Conservation (phyloP, 768 basidiomycete genomes). For the Dictyophora rubrovolvata region DNA sequence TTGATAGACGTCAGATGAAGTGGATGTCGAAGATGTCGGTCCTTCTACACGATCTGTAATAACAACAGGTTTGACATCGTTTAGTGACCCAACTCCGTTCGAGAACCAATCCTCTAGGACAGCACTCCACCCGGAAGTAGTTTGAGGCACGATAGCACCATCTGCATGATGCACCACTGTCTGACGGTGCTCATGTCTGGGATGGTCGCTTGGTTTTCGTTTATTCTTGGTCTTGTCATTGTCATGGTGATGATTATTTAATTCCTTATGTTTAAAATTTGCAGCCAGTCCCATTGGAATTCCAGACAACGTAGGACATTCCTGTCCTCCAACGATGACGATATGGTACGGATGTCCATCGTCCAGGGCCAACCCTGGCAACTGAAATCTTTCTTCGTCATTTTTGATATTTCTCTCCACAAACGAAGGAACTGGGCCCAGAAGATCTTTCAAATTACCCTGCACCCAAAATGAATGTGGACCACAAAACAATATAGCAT, state of each 20-base stretch:
- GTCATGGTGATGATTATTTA: conserved; percentile 19
- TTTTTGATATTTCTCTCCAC: conserved; percentile 15
- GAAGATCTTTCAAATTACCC: conserved; percentile 65
- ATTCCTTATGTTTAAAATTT: conserved; percentile 43
- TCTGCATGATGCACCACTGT: conserved; percentile 2
- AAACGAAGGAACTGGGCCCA: conserved; percentile 49
- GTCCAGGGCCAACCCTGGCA: conserved; percentile 43
- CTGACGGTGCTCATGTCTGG: conserved; percentile 2
- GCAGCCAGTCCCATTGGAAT: conserved; percentile 73
- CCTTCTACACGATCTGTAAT: not conserved
- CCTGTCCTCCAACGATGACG: conserved; percentile 68
- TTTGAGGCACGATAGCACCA: conserved; percentile 21
- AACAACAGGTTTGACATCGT: conserved; percentile 13
- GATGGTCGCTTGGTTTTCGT: conserved; percentile 21
- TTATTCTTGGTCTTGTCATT: conserved; percentile 38
- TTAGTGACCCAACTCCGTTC: conserved; percentile 20
- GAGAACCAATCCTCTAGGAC: conserved; percentile 70
- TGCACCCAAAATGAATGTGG: conserved; percentile 18
- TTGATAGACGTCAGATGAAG: conserved; percentile 21
- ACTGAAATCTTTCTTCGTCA: conserved; percentile 17
- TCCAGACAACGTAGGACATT: conserved; percentile 75
- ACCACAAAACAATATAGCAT: conserved; percentile 7
- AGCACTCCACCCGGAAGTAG: conserved; percentile 57
- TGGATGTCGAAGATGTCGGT: not conserved
- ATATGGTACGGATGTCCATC: conserved; percentile 64